phyloP scores from a whole-genome alignment of 768 basidiomycete species.

The Rhodocollybia butyracea region DNA sequence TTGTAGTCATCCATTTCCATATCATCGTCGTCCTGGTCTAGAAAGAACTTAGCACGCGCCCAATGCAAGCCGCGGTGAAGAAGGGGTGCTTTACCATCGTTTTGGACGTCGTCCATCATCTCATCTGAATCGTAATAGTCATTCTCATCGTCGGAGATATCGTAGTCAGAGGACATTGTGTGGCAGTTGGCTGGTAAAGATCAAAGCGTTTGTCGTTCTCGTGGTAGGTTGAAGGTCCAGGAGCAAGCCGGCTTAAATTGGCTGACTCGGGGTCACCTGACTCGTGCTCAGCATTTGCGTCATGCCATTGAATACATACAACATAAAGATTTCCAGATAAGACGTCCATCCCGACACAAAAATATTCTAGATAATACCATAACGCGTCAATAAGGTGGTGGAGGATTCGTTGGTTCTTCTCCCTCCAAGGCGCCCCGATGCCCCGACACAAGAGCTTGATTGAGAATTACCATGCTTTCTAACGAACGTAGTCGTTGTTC shows the following conservation, averaged over 20 bases:
- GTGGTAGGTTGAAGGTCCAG: too few species aligned
- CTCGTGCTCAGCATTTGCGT: too few species aligned
- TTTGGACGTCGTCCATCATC: slow-evolving; percentile 64
- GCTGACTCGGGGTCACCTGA: too few species aligned
- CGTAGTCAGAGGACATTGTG: slow-evolving; percentile 53
- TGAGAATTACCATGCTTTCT: not conserved
- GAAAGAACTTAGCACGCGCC: not conserved
- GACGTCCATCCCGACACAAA: too few species aligned
- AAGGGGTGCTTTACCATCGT: slow-evolving; percentile 40
- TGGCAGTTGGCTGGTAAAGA: not conserved
- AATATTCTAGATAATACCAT: too few species aligned
- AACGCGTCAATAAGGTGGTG: not conserved
- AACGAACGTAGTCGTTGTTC: not conserved
- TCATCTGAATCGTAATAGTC: slow-evolving; percentile 72
- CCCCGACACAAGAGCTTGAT: not conserved
- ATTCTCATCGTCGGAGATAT: slow-evolving; percentile 64
- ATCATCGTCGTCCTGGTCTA: slow-evolving; percentile 50
- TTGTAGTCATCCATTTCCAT: slow-evolving; percentile 67
- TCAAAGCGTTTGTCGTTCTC: too few species aligned
- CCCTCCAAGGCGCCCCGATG: not conserved
- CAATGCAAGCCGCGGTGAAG: not conserved
- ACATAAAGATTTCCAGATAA: too few species aligned
- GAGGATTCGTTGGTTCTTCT: not conserved
- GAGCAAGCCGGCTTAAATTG: too few species aligned
- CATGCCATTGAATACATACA: too few species aligned